Conservation (phyloP, 2,329 filamentous ascomycete genomes). For the Calonectria leucothoes region DNA sequence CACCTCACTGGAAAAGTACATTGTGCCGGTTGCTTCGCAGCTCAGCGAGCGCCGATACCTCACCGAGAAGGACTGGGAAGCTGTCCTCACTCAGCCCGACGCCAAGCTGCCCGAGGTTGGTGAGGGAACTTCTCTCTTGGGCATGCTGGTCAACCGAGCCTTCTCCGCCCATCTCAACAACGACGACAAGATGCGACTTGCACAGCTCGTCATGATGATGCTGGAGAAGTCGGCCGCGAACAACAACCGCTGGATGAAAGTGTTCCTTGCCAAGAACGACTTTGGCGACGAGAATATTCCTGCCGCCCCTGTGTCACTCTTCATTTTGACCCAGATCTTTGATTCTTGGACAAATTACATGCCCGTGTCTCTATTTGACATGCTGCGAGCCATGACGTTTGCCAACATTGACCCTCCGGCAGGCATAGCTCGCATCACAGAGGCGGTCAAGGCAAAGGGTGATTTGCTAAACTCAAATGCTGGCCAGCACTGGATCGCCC, state of each 20-base stretch:
- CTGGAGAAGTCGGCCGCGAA: slow-evolving; percentile 43
- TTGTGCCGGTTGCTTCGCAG: slow-evolving; percentile 43
- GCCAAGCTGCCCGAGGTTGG: slow-evolving; percentile 22
- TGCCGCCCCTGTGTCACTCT: slow-evolving; percentile 32
- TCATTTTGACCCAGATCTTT: slow-evolving; percentile 26
- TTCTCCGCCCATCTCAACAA: background rate
- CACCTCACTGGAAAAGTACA: slow-evolving; percentile 38
- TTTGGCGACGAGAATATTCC: slow-evolving; percentile 42
- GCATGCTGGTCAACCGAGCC: slow-evolving; percentile 9
- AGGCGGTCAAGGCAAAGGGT: slow-evolving; percentile 34
- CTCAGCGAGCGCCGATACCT: slow-evolving; percentile 44
- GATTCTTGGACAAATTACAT: slow-evolving; percentile 23
- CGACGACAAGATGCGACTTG: slow-evolving; percentile 28
- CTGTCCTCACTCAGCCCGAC: background rate
- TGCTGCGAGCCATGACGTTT: slow-evolving; percentile 31
- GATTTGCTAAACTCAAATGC: slow-evolving; percentile 42
- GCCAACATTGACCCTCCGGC: slow-evolving; percentile 38
- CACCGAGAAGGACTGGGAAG: slow-evolving; percentile 44
- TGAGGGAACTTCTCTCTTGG: slow-evolving; percentile 20
- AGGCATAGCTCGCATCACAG: slow-evolving; percentile 36
- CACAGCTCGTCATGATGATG: slow-evolving; percentile 36
- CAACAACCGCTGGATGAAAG: slow-evolving; percentile 45
- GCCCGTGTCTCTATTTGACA: slow-evolving; percentile 28
- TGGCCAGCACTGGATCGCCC: slow-evolving; percentile 45
- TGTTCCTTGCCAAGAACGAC: slow-evolving; percentile 46